A percentile compares a stretch with the other conserved stretches of the same genome.
Conservation (phyloP, 2,329 filamentous ascomycete species). For the Purpureocillium lavendulum region DNA sequence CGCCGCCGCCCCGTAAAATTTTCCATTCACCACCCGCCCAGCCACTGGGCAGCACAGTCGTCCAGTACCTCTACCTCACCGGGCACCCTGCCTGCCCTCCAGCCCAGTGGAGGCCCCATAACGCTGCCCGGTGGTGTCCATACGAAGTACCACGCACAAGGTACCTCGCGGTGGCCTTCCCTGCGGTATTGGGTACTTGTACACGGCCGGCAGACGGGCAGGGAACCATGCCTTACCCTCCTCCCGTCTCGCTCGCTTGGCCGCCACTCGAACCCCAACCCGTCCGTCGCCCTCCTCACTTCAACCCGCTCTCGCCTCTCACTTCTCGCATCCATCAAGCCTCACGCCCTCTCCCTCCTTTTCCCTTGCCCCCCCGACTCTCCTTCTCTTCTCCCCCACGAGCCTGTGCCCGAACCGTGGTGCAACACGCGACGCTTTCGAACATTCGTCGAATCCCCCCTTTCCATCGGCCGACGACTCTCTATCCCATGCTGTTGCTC, state of each 20-base stretch:
- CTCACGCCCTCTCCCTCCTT: neutral
- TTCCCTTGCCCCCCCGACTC: neutral
- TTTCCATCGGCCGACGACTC: neutral
- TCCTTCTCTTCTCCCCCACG: neutral
- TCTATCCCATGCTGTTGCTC: neutral
- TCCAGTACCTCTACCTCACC: no score
- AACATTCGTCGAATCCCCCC: neutral
- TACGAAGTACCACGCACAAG: no score
- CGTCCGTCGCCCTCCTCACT: neutral
- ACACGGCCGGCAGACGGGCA: no score
- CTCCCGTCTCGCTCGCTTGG: neutral
- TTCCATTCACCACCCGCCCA: no score
- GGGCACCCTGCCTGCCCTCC: no score
- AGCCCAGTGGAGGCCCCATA: no score
- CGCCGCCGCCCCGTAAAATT: no score
- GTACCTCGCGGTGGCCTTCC: no score
- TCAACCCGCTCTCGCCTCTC: neutral
- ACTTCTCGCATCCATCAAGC: neutral
- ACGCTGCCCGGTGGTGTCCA: no score
- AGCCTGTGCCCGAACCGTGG: neutral
- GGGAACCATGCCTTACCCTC: neutral
- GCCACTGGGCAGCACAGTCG: no score
- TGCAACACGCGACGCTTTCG: neutral
- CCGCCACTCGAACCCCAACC: neutral
- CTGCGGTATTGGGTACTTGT: no score